Evolutionary conservation across 2,329 filamentous ascomycete genomes (phyloP).

Genomic region (Didymella arachidicola): DNA sequence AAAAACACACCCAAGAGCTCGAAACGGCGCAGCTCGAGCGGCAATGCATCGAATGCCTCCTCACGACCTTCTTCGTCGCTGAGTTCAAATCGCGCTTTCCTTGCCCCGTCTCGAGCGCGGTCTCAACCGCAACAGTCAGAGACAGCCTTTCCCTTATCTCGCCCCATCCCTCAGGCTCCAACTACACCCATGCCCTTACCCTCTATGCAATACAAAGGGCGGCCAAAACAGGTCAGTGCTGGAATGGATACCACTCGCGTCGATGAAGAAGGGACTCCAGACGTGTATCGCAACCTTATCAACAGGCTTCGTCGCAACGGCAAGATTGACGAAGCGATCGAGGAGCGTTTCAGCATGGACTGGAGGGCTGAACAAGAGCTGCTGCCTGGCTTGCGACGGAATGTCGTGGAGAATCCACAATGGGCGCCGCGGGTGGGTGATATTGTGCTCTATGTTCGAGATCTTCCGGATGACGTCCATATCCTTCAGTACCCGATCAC

Average conservation of each 20-base stretch:
- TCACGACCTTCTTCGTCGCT: slow-evolving; percentile 1
- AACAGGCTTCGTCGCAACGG: slow-evolving; percentile 56
- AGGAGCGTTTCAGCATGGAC: slow-evolving; percentile 62
- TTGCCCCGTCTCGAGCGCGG: background rate
- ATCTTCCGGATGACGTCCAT: slow-evolving; percentile 37
- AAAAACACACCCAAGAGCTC: slow-evolving; percentile 21
- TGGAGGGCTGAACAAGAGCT: slow-evolving; percentile 61
- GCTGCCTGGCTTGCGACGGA: slow-evolving; percentile 54
- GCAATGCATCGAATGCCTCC: slow-evolving; percentile 11
- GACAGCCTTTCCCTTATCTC: background rate
- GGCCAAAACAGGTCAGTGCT: slow-evolving; percentile 27
- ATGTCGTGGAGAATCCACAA: slow-evolving; percentile 54
- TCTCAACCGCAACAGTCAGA: background rate
- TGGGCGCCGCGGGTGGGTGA: slow-evolving; percentile 65
- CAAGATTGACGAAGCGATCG: slow-evolving; percentile 55
- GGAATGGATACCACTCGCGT: slow-evolving; percentile 37
- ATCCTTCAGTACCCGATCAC: slow-evolving; percentile 40
- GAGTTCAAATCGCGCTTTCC: background rate
- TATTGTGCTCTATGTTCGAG: slow-evolving; percentile 61
- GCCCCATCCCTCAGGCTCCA: background rate
- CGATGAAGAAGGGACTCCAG: slow-evolving; percentile 63
- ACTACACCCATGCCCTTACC: background rate
- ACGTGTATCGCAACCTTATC: slow-evolving; percentile 61
- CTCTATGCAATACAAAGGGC: slow-evolving; percentile 23
- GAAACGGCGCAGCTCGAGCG: slow-evolving; percentile 12